A percentile compares a stretch with the other conserved stretches of the same genome.
phyloP scores from a whole-genome alignment of 2,329 filamentous ascomycete genomes.

The Aplosporella prunicola region DNA sequence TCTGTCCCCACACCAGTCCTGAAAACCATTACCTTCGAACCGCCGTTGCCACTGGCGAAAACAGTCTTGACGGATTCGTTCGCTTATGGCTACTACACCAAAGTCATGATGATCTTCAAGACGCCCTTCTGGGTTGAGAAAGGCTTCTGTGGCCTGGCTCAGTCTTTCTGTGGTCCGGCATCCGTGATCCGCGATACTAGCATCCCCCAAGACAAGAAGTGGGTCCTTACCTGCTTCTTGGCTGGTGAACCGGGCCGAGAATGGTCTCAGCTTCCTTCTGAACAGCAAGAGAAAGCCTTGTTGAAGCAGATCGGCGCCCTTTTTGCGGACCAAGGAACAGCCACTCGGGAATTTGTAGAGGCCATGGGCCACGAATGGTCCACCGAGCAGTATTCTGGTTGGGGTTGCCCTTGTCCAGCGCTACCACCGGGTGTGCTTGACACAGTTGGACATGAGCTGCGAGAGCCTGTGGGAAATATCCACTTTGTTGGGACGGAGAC shows the following conservation, averaged over 20 bases:
- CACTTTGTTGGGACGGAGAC: conserved; percentile 50
- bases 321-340: conserved; percentile 17
- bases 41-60: conserved; percentile 36
- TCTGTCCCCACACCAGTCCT: conserved; percentile 41
- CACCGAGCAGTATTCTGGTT: conserved; percentile 17
- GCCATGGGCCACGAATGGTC: conserved; percentile 22
- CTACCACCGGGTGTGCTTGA: conserved; percentile 11
- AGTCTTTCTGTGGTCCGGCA: conserved; percentile 31
- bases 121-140: conserved; percentile 38
- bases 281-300: conserved; percentile 23
- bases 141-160: conserved; percentile 38
- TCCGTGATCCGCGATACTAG: conserved; percentile 22
- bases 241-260: conserved; percentile 28
- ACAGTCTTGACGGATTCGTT: conserved; percentile 23
- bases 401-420: neutral
- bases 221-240: conserved; percentile 34
- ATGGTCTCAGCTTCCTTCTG: conserved; percentile 24
- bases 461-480: conserved; percentile 27
- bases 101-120: conserved; percentile 40
- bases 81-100: conserved; percentile 40
- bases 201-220: conserved; percentile 18
- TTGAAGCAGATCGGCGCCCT: conserved; percentile 27
- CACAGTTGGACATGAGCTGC: conserved; percentile 13
- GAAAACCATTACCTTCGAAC: conserved; percentile 39
- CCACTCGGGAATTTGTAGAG: conserved; percentile 9